Conservation (phyloP, 306 rosid genomes). For the Inga oerstediana region DNA sequence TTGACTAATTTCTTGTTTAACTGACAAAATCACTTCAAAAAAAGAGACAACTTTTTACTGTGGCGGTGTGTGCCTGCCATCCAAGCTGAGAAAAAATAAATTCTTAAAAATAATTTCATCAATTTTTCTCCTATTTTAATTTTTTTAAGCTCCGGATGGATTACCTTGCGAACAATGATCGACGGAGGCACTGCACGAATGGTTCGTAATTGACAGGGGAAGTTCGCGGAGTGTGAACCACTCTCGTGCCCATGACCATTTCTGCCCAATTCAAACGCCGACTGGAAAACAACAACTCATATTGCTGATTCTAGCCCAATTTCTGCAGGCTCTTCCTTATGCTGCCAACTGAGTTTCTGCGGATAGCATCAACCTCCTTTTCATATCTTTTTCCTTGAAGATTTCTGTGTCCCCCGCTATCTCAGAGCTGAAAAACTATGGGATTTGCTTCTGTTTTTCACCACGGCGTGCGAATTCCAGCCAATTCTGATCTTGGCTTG, state of each 20-base stretch:
- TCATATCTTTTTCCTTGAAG: neutral
- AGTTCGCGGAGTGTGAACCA: constrained; percentile 1
- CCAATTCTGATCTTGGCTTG: constrained; percentile 25
- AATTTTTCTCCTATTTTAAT: no score
- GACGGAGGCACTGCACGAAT: neutral
- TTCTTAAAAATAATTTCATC: no score
- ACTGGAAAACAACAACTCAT: neutral
- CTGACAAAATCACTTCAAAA: no score
- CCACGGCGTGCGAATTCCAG: constrained; percentile 46
- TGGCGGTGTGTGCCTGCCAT: no score
- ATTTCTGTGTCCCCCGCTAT: neutral
- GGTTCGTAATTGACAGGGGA: neutral
- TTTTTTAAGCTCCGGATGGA: neutral
- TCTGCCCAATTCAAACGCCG: neutral
- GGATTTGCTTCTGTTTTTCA: constrained; percentile 67
- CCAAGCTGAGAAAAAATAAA: no score
- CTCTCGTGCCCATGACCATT: neutral
- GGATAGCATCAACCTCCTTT: neutral
- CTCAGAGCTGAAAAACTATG: constrained; percentile 39
- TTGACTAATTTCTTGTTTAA: no score
- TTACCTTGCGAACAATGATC: neutral
- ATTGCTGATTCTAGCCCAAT: neutral
- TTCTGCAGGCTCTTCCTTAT: neutral
- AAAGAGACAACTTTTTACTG: no score
- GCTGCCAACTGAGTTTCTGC: neutral